A percentile compares a stretch with the other conserved stretches of the same genome.
Conservation (phyloP, 768 basidiomycete species). For the Calocera cornea region DNA sequence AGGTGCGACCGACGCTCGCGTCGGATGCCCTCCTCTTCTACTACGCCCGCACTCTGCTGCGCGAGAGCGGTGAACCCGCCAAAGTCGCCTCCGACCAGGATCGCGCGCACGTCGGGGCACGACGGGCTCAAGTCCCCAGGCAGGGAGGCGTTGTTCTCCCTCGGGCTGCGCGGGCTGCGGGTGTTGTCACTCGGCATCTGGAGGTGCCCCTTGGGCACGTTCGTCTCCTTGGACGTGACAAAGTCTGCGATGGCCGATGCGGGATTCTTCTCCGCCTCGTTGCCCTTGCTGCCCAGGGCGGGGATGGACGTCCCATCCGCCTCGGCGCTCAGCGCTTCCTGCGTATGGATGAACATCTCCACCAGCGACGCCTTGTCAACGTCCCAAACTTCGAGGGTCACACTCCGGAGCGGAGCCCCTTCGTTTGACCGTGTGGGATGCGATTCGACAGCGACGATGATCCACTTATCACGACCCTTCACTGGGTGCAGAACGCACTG, state of each 20-base stretch:
- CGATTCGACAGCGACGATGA: slow-evolving; percentile 68
- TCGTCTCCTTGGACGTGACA: slow-evolving; percentile 8
- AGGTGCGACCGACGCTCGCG: neutral
- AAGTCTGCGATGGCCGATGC: slow-evolving; percentile 3
- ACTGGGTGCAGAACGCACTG: slow-evolving; percentile 73
- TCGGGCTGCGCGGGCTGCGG: neutral
- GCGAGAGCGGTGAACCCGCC: slow-evolving; percentile 35
- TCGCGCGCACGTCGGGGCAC: slow-evolving; percentile 47
- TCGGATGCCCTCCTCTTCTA: slow-evolving; percentile 3
- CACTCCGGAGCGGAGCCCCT: slow-evolving; percentile 8
- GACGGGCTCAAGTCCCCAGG: slow-evolving; percentile 30
- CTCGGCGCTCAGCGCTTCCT: slow-evolving; percentile 11
- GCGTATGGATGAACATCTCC: slow-evolving; percentile 53
- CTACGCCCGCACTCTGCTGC: slow-evolving; percentile 5
- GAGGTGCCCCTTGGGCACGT: neutral
- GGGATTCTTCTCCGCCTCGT: slow-evolving; percentile 7
- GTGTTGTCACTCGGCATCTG: slow-evolving; percentile 7
- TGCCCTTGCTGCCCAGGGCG: slow-evolving; percentile 1
- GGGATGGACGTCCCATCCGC: slow-evolving; percentile 4
- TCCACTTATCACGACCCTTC: slow-evolving; percentile 77
- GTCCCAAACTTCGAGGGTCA: slow-evolving; percentile 76
- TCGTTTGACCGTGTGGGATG: slow-evolving; percentile 5
- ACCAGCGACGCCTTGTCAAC: slow-evolving; percentile 68
- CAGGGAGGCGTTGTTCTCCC: slow-evolving; percentile 24
- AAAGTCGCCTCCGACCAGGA: slow-evolving; percentile 64